A percentile compares a stretch with the other conserved stretches of the same genome.
Conservation (phyloP, 805 yeast species). For the Yamadazyma laniorum region DNA sequence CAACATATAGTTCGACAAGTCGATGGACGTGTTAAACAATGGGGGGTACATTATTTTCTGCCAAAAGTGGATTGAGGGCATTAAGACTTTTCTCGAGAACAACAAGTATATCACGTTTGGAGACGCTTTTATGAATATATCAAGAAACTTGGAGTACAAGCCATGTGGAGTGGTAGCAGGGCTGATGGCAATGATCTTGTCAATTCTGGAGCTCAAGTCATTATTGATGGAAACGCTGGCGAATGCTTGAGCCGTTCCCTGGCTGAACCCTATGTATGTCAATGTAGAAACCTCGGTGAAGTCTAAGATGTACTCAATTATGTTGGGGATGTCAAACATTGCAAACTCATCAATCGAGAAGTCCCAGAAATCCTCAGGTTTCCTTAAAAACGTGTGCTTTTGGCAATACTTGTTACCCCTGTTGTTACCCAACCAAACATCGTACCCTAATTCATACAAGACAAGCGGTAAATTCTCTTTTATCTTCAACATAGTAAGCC, state of each 20-base stretch:
- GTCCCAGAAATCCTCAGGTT: slow-evolving; percentile 70
- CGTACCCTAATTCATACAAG: slow-evolving; percentile 79
- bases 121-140: slow-evolving; percentile 69
- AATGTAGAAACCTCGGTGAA: slow-evolving; percentile 43
- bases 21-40: slow-evolving; percentile 68
- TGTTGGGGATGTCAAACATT: slow-evolving; percentile 81
- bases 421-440: slow-evolving; percentile 81
- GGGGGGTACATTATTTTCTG: slow-evolving; percentile 74
- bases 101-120: slow-evolving; percentile 68
- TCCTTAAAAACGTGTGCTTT: slow-evolving; percentile 52
- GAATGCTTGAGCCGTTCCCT: slow-evolving; percentile 92
- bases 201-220: slow-evolving; percentile 54
- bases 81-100: slow-evolving; percentile 71
- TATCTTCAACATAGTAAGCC: slow-evolving; percentile 52
- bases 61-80: slow-evolving; percentile 83
- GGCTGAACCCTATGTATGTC: slow-evolving; percentile 84
- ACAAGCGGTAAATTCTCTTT: slow-evolving; percentile 62
- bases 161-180: slow-evolving; percentile 95
- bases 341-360: slow-evolving; percentile 92
- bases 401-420: slow-evolving; percentile 77
- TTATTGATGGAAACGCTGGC: slow-evolving; percentile 73
- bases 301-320: slow-evolving; percentile 68
- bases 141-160: slow-evolving; percentile 70
- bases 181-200: slow-evolving; percentile 73
- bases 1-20: slow-evolving; percentile 59